Percentiles rank a stretch among this genome's conserved stretches.
phyloP scores from a whole-genome alignment of 163 green algal genomes.

The Chlamydomonas reinhardtii region DNA sequence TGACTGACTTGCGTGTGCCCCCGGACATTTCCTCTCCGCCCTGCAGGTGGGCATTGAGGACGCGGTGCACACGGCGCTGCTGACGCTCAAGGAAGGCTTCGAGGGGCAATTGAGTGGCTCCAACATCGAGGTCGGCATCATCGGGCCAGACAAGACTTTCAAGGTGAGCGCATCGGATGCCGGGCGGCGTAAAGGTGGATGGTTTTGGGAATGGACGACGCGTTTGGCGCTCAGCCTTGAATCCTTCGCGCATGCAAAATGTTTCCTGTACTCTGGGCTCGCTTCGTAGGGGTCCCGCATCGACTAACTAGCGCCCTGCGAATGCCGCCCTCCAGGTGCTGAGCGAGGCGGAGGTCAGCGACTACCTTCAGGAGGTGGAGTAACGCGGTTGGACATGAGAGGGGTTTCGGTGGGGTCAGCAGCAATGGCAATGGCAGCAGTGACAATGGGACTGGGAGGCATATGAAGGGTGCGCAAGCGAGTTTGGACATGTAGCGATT shows the following conservation, averaged over 20 bases:
- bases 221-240: too few species aligned
- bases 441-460: neutral
- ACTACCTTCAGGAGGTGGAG: slow-evolving; percentile 98
- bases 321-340: slow-evolving; percentile 74
- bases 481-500: too few species aligned
- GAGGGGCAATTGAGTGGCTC: slow-evolving; percentile 81
- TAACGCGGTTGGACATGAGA: slow-evolving; percentile 55
- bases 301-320: too few species aligned
- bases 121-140: slow-evolving; percentile 82
- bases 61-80: slow-evolving; percentile 96
- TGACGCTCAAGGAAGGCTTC: slow-evolving; percentile 99
- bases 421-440: too few species aligned
- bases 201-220: too few species aligned
- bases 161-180: slow-evolving; percentile 8
- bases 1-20: too few species aligned
- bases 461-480: too few species aligned
- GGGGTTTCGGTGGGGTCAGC: neutral
- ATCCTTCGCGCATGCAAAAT: too few species aligned
- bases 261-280: too few species aligned
- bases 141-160: slow-evolving; percentile 93
- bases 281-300: too few species aligned
- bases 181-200: too few species aligned
- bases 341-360: slow-evolving; percentile 89
- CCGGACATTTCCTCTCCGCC: too few species aligned
- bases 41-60: slow-evolving; percentile 89